Evolutionary conservation across 495 filamentous ascomycete genomes (phyloP), one percentile per base, ranked within the genome.

Genomic region (Xylaria cubensis): DNA sequence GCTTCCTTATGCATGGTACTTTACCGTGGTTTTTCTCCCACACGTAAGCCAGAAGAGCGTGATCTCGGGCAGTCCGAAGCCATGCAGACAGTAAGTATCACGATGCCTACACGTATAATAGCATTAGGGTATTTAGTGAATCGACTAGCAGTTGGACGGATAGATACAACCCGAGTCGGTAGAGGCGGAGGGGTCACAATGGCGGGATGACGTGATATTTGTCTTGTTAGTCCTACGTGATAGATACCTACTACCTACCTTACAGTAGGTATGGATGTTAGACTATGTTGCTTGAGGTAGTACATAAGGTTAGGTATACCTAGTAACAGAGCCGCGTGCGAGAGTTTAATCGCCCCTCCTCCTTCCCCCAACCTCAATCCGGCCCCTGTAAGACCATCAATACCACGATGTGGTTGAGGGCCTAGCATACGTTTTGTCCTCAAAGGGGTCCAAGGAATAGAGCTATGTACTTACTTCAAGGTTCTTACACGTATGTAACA

Each of bases 1-100:
- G 32, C 32, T 29, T 42, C 46, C 36, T 29, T 36, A 73, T 73
- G 71, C 71, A 73, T 50, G 71, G 71, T 61, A 73, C 71, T 73
- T 73, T 63, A 62, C 66, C 24, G 48, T 48, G 55, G 39, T 13
- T 61, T 29, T 24, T 34, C 24, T 39, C 17, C 65, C 21, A 42
- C 67, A 50, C 67, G 67, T 69, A 48, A 69, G 67, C 55, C 8
- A 19, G 26, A n/a, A 26, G 53, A 39, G n/a, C 21, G 24, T 56
- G 34, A 62, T 69, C 67, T 69, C 67, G 67, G 67, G 24, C 39
- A 24, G 41, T 13, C 67, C 67, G 67, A 69, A 50, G 41, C 24
- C 42, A 59, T 44, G 64, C 3, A 39, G 36, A 50, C 39, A 42
- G 34, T 36, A 44, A 5, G 61, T 36, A 44, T 50, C 42, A 63